Conservation (phyloP, 441 rosid species). For the Adansonia gregorii region DNA sequence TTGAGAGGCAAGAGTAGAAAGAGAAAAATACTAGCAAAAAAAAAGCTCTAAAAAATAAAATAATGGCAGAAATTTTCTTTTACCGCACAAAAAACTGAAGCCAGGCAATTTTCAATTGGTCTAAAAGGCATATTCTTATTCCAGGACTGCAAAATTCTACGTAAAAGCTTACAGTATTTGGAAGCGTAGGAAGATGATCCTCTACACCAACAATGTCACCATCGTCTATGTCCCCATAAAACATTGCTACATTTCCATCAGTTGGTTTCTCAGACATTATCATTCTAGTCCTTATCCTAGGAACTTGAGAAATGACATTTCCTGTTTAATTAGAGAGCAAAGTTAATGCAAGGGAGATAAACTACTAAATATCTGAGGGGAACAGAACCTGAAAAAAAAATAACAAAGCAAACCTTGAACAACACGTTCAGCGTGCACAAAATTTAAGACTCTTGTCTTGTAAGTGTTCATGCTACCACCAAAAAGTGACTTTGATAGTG, state of each 20-base stretch:
- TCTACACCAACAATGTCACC: conserved; percentile 70
- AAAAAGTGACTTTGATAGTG: conserved; percentile 75
- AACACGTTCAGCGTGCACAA: conserved; percentile 53
- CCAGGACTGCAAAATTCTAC: not conserved
- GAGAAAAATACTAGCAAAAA: not conserved
- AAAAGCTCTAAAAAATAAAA: not conserved
- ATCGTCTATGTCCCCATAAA: conserved; percentile 81
- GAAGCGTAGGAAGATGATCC: conserved; percentile 76
- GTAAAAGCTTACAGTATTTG: conserved; percentile 77
- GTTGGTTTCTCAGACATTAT: conserved; percentile 78
- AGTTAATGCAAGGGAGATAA: conserved; percentile 25
- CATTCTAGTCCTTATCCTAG: conserved; percentile 55
- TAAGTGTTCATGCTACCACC: conserved; percentile 79
- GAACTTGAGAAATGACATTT: conserved; percentile 47
- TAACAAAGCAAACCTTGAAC: conserved; percentile 60
- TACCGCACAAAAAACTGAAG: not conserved
- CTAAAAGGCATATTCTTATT: not conserved
- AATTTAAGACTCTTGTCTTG: conserved; percentile 74
- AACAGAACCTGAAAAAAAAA: conserved; percentile 30
- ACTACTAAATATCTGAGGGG: conserved; percentile 23
- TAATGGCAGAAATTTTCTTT: not conserved
- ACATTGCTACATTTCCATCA: conserved; percentile 87
- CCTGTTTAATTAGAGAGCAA: conserved; percentile 45
- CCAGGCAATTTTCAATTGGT: not conserved
- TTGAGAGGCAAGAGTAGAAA: not conserved